Percentiles rank a stretch among this genome's conserved stretches.
phyloP scores from a whole-genome alignment of 441 rosid species.

The Croton laevigatus region DNA sequence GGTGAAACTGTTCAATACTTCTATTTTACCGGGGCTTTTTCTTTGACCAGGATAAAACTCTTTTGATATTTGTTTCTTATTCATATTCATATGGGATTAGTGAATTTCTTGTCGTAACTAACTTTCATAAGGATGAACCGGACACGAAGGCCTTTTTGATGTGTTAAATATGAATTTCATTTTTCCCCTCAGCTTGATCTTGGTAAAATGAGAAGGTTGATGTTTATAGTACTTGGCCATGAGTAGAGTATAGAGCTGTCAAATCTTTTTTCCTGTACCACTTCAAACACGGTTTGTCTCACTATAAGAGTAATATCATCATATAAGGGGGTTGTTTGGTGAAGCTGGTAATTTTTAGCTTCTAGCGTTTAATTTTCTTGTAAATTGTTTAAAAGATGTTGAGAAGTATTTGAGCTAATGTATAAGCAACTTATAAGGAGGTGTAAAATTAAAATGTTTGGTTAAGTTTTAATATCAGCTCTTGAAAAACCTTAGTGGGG shows the following conservation, averaged over 20 bases:
- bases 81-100: neutral
- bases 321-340: too few relatives aligned
- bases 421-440: too few relatives aligned
- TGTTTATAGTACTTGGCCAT: constrained; percentile 44
- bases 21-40: too few relatives aligned
- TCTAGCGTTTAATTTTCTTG: too few relatives aligned
- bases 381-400: too few relatives aligned
- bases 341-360: too few relatives aligned
- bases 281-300: constrained; percentile 45
- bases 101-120: neutral
- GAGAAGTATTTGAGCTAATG: too few relatives aligned
- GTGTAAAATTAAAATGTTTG: too few relatives aligned
- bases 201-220: neutral
- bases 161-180: neutral
- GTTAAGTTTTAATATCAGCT: too few relatives aligned
- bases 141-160: neutral
- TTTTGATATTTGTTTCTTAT: neutral
- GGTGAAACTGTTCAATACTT: neutral
- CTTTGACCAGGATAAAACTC: neutral
- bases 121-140: neutral
- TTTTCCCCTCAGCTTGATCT: neutral
- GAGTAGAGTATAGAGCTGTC: constrained; percentile 56
- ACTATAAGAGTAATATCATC: neutral
- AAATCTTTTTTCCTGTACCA: constrained; percentile 65
- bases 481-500: too few relatives aligned